Evolutionary conservation across 2,329 filamentous ascomycete genomes (phyloP), one percentile per base, ranked within the genome.

Genomic region (Colletotrichum neosansevieriae): DNA sequence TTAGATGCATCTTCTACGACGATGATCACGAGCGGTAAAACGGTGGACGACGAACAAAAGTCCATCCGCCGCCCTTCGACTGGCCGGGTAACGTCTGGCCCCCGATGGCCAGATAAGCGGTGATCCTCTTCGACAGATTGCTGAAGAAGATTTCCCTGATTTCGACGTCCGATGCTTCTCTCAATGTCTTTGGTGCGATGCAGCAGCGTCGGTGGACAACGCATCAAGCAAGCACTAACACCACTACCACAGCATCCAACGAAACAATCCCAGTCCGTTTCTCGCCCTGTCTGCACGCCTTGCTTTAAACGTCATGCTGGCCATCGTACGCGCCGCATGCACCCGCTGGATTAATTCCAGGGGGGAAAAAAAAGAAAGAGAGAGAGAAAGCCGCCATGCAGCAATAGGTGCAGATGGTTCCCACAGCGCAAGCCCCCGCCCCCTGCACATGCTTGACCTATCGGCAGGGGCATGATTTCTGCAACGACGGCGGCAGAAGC

Each of bases 21-120:
- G 47, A 61, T 61, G 36, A 61, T 53, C 58, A 53, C 9, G 36
- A 61, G 58, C 58, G 45, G 58, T 61, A 61, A 61, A 15, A 21
- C 42, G 29, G 19, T 50, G n/a, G 29, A 50, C 9, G 19, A 44
- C 10, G 17, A 10, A 19, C 34, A 54, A 40, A 54, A 54, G 51
- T 21, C 32, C 49, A 11, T 11, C n/a, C n/a, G 17, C 15, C 32
- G 49, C 32, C 24, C 15, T 19, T 24, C 15, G 49, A 9, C 49
- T 34, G 17, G 12, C 15, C 29, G 29, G 24, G 9, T 13, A 36
- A 19, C 34, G 12, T 36, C 51, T 19, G 51, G 17, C 7, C 11
- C 32, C 9, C 32, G 51, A 34, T 38, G 21, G 17, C 51, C 11
- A 34, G 34, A 36, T 13, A 38, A 36, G 17, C n/a, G 34, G 34